Conservation (phyloP, 257 asterid genomes). For the Scutellaria barbata region DNA sequence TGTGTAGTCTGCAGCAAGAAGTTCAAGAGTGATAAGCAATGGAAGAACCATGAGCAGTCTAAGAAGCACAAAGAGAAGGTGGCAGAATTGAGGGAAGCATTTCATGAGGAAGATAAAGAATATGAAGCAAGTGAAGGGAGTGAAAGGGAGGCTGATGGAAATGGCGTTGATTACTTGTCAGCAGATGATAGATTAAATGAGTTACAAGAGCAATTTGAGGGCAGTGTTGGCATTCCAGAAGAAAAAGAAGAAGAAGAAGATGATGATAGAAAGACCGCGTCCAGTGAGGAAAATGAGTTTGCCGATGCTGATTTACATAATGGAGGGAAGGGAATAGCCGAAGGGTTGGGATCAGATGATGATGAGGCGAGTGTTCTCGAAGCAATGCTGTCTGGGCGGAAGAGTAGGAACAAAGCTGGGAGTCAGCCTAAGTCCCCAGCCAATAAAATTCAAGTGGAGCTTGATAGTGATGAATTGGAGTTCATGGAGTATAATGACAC, state of each 20-base stretch:
- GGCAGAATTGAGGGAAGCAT: conserved; percentile 78
- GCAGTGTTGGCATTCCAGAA: conserved; percentile 45
- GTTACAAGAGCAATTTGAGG: conserved; percentile 55
- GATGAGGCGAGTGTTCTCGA: conserved; percentile 76
- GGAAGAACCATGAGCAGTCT: conserved; percentile 97
- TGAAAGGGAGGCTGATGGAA: conserved; percentile 44
- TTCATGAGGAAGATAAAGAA: conserved; percentile 69
- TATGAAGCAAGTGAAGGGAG: conserved; percentile 46
- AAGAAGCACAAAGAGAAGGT: conserved; percentile 95
- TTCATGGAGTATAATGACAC: conserved; percentile 76
- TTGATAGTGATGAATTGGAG: conserved; percentile 63
- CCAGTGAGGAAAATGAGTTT: conserved; percentile 40
- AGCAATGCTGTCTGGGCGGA: conserved; percentile 76
- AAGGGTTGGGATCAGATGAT: conserved; percentile 51
- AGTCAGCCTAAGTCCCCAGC: conserved; percentile 47
- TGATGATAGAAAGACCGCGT: conserved; percentile 47
- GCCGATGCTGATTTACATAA: conserved; percentile 37
- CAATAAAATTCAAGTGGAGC: conserved; percentile 43
- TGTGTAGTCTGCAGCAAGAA: conserved; percentile 93
- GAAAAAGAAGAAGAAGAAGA: conserved; percentile 46
- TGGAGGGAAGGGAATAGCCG: conserved; percentile 34
- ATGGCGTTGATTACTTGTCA: conserved; percentile 51
- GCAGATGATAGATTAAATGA: conserved; percentile 59
- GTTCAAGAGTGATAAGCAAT: conserved; percentile 94
- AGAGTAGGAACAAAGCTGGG: conserved; percentile 48